These are phyloP conservation scores for Elongisporangium anandrum DNA, from an alignment of 352 stramenopile genomes.

Conservation along the genomic window DNA sequence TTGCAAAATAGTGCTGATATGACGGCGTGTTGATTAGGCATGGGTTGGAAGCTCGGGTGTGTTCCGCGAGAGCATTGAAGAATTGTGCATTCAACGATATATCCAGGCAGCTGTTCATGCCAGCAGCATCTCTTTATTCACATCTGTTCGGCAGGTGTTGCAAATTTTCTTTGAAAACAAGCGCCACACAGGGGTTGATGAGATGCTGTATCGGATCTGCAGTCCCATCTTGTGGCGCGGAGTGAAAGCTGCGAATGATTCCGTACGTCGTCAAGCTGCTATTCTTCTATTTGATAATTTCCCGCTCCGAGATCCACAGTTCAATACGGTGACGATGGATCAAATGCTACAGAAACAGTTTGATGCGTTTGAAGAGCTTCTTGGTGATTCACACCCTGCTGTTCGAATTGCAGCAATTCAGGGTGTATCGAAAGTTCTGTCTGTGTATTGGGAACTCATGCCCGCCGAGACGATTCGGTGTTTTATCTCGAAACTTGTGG, in stretches of 20 bases:
- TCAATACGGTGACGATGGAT: conserved; percentile 77
- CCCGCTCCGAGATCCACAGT: conserved; percentile 66
- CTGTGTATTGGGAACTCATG: conserved; percentile 82
- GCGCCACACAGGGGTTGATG: conserved; percentile 66
- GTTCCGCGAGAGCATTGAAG: conserved; percentile 68
- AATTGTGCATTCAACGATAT: conserved; percentile 81
- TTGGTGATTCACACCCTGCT: conserved; percentile 68
- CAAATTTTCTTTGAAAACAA: conserved; percentile 88
- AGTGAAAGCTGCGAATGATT: conserved; percentile 80
- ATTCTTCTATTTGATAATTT: conserved; percentile 86
- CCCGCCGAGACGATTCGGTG: conserved; percentile 76
- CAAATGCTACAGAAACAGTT: conserved; percentile 79
- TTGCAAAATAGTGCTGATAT: no score
- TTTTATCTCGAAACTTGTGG: conserved; percentile 76
- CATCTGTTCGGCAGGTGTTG: conserved; percentile 55
- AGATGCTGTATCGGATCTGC: conserved; percentile 82
- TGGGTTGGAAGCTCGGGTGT: conserved; percentile 58
- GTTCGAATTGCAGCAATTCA: conserved; percentile 78
- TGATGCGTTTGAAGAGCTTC: conserved; percentile 72
- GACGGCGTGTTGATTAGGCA: conserved; percentile 27
- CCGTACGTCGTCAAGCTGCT: conserved; percentile 73
- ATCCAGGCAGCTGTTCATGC: conserved; percentile 72
- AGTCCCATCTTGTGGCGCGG: conserved; percentile 83
- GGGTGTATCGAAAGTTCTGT: conserved; percentile 77
- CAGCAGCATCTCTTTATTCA: conserved; percentile 60